Percentiles rank a stretch among this genome's conserved stretches.
Conservation (phyloP, 2,329 filamentous ascomycete genomes). For the Aureobasidium sp. region DNA sequence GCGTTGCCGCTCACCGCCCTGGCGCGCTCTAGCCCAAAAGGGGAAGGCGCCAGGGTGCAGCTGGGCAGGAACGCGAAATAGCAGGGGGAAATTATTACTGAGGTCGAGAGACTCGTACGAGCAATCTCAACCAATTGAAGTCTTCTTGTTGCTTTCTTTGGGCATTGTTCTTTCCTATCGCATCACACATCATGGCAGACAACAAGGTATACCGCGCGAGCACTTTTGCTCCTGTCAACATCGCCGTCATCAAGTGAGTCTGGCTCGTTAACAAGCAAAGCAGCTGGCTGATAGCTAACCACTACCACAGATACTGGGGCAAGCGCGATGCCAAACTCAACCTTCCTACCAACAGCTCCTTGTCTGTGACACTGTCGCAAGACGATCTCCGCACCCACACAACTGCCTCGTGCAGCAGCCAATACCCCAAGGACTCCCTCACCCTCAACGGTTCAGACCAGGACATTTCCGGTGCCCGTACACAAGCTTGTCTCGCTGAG, state of each 20-base stretch:
- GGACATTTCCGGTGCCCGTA: slow-evolving; percentile 78
- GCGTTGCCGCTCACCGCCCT: slow-evolving; percentile 8
- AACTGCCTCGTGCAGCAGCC: slow-evolving; percentile 78
- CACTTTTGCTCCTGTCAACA: slow-evolving; percentile 96
- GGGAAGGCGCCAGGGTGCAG: slow-evolving; percentile 2
- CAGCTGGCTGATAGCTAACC: background rate
- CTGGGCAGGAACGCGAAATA: background rate
- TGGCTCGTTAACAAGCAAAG: background rate
- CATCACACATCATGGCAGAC: slow-evolving; percentile 28
- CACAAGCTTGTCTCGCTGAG: slow-evolving; percentile 88
- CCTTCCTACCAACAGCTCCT: slow-evolving; percentile 93
- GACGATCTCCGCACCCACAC: slow-evolving; percentile 90
- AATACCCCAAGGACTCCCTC: slow-evolving; percentile 63
- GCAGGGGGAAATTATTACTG: slow-evolving; percentile 10
- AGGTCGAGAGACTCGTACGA: background rate
- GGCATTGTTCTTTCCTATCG: background rate
- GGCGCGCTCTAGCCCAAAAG: background rate
- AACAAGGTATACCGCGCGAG: slow-evolving; percentile 72
- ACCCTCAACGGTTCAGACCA: slow-evolving; percentile 76
- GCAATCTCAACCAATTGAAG: slow-evolving; percentile 4
- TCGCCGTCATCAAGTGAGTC: slow-evolving; percentile 86
- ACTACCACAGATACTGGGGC: slow-evolving; percentile 67
- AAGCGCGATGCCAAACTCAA: slow-evolving; percentile 92
- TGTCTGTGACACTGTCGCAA: slow-evolving; percentile 94
- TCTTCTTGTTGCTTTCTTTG: background rate